Conservation (phyloP, 768 basidiomycete genomes). For the Calocera cornea region DNA sequence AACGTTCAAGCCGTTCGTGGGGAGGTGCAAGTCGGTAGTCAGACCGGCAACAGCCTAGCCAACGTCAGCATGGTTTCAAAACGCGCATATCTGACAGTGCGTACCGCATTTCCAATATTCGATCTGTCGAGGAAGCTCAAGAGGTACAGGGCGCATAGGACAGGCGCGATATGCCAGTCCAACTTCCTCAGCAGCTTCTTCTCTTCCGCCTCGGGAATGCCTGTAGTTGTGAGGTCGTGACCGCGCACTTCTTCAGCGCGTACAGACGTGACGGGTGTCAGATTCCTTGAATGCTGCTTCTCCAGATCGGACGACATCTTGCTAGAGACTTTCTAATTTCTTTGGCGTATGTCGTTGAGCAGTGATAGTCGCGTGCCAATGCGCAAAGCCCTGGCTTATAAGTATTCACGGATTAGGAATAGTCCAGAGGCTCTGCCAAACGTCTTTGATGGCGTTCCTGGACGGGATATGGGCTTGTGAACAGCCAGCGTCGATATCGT, state of each 20-base stretch:
- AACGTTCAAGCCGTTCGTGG: conserved; percentile 5
- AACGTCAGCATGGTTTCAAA: not conserved
- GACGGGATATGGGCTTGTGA: too few species aligned
- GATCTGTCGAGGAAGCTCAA: conserved; percentile 9
- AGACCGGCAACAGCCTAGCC: not conserved
- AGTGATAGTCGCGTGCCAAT: too few species aligned
- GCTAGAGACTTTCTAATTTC: not conserved
- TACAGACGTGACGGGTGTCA: not conserved
- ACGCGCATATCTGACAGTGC: not conserved
- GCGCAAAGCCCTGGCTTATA: too few species aligned
- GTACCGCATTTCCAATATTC: not conserved
- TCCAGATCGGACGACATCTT: not conserved
- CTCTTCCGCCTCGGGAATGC: conserved; percentile 3
- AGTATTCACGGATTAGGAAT: too few species aligned
- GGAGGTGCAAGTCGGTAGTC: conserved; percentile 6
- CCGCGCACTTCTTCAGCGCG: not conserved
- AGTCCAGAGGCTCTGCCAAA: too few species aligned
- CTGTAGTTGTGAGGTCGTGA: not conserved
- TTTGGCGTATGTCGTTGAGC: not conserved
- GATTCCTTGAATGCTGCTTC: not conserved
- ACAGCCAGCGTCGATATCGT: too few species aligned
- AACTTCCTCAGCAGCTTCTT: conserved; percentile 2
- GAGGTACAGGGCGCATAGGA: conserved; percentile 8
- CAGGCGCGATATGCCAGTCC: conserved; percentile 11
- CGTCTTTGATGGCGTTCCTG: too few species aligned